These are phyloP conservation scores for Angomonas deanei DNA, from an alignment of 208 protist species.

Conservation along the genomic window DNA sequence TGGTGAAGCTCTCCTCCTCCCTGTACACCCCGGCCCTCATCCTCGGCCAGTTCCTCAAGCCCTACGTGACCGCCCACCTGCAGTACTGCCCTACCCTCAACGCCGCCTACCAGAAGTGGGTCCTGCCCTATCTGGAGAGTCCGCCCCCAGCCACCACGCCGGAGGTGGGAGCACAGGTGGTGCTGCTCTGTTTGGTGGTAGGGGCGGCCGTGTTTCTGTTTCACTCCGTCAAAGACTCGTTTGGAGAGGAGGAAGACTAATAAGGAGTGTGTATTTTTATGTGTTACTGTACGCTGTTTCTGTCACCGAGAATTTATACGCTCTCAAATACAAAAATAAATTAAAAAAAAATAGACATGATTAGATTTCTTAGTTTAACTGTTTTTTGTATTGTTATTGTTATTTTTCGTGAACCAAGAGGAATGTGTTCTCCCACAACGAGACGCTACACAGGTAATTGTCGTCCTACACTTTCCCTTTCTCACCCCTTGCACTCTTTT, in stretches of 20 bases:
- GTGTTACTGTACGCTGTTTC: not conserved
- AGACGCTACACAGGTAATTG: too few species aligned
- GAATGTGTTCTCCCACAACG: not conserved
- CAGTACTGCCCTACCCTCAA: constrained; percentile 21
- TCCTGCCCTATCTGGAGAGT: constrained; percentile 9
- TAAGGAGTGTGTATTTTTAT: not conserved
- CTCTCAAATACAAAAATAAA: too few species aligned
- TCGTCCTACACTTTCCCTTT: too few species aligned
- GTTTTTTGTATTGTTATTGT: not conserved
- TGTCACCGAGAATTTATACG: too few species aligned
- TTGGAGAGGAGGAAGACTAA: constrained; percentile 21
- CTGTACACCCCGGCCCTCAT: constrained; percentile 53
- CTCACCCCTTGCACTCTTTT: not conserved
- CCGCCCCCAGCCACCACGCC: constrained; percentile 1
- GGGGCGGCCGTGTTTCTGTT: constrained; percentile 21
- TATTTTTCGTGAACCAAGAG: not conserved
- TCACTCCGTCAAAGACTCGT: constrained; percentile 24
- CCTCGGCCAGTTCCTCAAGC: constrained; percentile 41
- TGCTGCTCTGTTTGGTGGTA: constrained; percentile 24
- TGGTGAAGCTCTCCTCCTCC: constrained; percentile 26
- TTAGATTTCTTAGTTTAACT: not conserved
- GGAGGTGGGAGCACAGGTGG: constrained; percentile 20
- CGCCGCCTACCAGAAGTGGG: constrained; percentile 8
- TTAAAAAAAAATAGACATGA: too few species aligned
- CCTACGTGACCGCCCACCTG: constrained; percentile 45